These are phyloP conservation scores for Candida boidinii DNA, from an alignment of 805 yeast species.

Conservation along the genomic window DNA sequence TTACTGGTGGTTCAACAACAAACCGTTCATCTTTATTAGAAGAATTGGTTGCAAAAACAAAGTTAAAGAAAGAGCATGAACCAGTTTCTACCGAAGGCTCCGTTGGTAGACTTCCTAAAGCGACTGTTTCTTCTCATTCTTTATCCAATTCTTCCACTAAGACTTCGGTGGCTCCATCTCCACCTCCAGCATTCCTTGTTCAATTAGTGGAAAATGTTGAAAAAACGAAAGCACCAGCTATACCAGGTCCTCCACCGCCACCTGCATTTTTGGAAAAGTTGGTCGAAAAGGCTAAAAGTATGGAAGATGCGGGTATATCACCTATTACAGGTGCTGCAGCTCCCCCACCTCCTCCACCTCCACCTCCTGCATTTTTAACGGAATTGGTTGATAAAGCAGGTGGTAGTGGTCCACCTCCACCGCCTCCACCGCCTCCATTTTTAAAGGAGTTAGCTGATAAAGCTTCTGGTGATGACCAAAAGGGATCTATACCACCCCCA, in stretches of 20 bases:
- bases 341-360: slow-evolving; percentile 7
- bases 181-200: slow-evolving; percentile 9
- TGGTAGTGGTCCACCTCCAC: slow-evolving; percentile 1
- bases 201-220: background rate
- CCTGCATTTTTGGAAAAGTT: slow-evolving; percentile 3
- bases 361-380: slow-evolving; percentile 2
- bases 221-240: background rate
- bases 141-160: slow-evolving; percentile 11
- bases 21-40: too few relatives aligned
- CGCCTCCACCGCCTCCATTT: slow-evolving; percentile 1
- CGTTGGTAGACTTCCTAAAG: too few relatives aligned
- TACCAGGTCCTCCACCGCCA: slow-evolving; percentile 8
- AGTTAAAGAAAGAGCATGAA: too few relatives aligned
- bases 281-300: background rate
- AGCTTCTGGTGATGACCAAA: background rate
- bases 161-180: slow-evolving; percentile 16
- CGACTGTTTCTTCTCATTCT: too few relatives aligned
- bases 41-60: too few relatives aligned
- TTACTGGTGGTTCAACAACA: too few relatives aligned
- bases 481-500: slow-evolving; percentile 3
- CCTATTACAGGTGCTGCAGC: background rate
- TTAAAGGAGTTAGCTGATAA: background rate
- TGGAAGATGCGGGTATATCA: background rate
- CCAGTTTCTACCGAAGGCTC: too few relatives aligned
- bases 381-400: too few relatives aligned